Conservation (phyloP, 257 asterid species). For the Solanum pimpinellifolium region DNA sequence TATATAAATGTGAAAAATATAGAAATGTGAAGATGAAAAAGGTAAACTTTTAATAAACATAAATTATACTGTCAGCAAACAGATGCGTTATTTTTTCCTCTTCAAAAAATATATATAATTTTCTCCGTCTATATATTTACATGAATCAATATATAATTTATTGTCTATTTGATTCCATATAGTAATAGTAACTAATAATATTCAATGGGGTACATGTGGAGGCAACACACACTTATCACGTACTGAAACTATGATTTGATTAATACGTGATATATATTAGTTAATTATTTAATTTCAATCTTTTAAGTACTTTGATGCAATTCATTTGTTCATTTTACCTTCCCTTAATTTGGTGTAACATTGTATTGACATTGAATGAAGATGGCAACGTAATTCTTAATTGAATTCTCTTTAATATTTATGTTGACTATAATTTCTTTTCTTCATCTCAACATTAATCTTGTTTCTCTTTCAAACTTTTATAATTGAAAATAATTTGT, state of each 20-base stretch:
- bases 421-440: background rate
- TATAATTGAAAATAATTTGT: background rate
- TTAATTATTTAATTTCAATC: no score
- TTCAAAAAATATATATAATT: background rate
- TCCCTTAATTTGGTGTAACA: background rate
- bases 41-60: background rate
- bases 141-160: background rate
- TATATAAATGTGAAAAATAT: no score
- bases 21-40: background rate
- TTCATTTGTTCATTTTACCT: background rate
- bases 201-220: constrained; percentile 5
- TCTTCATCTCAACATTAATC: background rate
- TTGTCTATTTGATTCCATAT: background rate
- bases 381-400: background rate
- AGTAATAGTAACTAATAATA: background rate
- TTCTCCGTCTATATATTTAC: background rate
- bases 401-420: background rate
- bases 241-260: background rate
- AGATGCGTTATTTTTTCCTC: background rate
- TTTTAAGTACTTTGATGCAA: background rate
- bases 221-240: constrained; percentile 7
- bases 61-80: background rate
- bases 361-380: background rate
- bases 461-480: background rate
- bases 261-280: no score